Base-by-base conservation (phyloP, 805 yeast species). In the Peterozyma xylosa region DNA sequence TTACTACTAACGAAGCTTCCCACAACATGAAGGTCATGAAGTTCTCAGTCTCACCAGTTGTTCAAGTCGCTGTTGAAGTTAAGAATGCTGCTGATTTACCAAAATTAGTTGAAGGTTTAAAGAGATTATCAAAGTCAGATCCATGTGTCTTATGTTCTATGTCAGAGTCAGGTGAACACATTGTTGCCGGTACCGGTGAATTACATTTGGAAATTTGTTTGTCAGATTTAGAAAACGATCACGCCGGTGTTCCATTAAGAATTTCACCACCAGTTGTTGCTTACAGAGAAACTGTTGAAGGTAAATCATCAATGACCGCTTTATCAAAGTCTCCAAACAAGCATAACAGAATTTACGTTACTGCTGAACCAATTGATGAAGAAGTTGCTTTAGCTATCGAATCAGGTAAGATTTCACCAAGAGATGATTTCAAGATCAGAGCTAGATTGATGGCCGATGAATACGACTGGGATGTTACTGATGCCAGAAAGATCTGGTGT, bases 401-500 rank as follows among this genome's bases (percentile, higher is more conserved):
- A 82, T 58, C 68, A 52, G 98, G 98, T 78, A 80, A 78, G 71
- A 77, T 91, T 68, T 77, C 80, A 74, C 86, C 98, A 70, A 84
- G 91, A 76, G 98, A 91, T 66, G 99, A 91, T 79, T 80, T 91
- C 87, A 91, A 91, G 83, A 86, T 87, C 63, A 90, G 99, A 82
- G 99, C 98, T 62, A 90, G 98, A 84, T 64, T 87, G 68, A 79
- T 91, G 81, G 98, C 98, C 68, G 98, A 91, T 71, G 96, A 93
- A 71, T 93, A 73, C 84, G 96, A 91, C 61, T 91, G 99, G 99
- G 98, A 91, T 70, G 97, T 93, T 70, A 82, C 96, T 61, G 99
- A 91, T 69, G 99, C 97, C 76, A 90, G 99, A 86, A 91, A 93
- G 93, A 93, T 91, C 69, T 91, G 99, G 99, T 88, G 96, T 86